Conservation (phyloP, 371 early-diverging fungal genomes). For the Fennellomyces sp. region DNA sequence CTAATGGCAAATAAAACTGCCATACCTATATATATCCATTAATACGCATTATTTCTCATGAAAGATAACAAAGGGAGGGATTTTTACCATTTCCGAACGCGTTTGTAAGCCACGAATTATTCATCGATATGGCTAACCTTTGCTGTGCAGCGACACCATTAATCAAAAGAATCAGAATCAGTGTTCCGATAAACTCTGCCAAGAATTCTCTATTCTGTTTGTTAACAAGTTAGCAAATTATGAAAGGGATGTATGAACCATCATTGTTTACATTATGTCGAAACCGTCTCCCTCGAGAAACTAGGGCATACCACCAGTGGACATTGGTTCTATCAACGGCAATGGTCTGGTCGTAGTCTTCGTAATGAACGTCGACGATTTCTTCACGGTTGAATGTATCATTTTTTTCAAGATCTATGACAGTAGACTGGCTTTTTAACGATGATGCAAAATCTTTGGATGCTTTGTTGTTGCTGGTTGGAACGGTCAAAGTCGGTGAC, state of each 20-base stretch:
- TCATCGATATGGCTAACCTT: conserved; percentile 23
- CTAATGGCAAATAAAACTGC: conserved; percentile 55
- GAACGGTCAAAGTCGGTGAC: conserved; percentile 9
- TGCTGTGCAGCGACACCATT: conserved; percentile 68
- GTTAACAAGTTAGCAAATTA: not conserved
- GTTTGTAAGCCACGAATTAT: conserved; percentile 41
- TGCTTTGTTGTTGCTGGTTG: not conserved
- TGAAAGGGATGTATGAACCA: not conserved
- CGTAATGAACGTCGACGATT: conserved; percentile 8
- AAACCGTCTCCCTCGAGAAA: not conserved
- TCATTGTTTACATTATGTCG: conserved; percentile 3
- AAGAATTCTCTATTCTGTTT: conserved; percentile 64
- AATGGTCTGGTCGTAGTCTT: conserved; percentile 3
- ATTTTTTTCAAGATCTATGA: conserved; percentile 14
- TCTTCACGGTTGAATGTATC: conserved; percentile 15
- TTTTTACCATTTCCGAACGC: conserved; percentile 41
- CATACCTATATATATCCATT: conserved; percentile 26
- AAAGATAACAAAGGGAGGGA: not conserved
- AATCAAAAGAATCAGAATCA: conserved; percentile 70
- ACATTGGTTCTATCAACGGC: not conserved
- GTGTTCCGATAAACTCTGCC: conserved; percentile 85
- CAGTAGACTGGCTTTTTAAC: not conserved
- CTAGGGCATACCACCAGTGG: not conserved
- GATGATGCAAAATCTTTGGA: not conserved
- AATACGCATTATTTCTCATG: not conserved